Percentiles rank a stretch among this genome's conserved stretches.
Evolutionary conservation across 352 stramenopile species (phyloP).

Genomic region (Phytopythium mirpurense): DNA sequence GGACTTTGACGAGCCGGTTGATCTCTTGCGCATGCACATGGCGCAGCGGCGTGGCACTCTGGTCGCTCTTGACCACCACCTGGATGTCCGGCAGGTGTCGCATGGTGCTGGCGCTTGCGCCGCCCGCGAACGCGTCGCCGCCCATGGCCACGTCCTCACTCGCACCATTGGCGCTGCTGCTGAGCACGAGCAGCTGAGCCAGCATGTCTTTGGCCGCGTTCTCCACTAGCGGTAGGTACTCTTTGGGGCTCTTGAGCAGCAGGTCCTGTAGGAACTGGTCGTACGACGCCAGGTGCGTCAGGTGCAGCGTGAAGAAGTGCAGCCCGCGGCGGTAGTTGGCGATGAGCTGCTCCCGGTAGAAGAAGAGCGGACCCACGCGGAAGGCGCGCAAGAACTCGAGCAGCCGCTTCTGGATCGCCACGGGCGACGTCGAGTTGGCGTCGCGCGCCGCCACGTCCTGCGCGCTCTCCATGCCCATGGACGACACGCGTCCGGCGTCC

Average conservation of each 20-base stretch:
- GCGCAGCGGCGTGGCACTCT: slow-evolving; percentile 61
- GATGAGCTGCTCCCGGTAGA: slow-evolving; percentile 88
- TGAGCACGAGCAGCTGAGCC: slow-evolving; percentile 52
- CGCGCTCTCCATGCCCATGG: slow-evolving; percentile 76
- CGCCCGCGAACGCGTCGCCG: slow-evolving; percentile 12
- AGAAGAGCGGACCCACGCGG: slow-evolving; percentile 79
- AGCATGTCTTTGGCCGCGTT: slow-evolving; percentile 79
- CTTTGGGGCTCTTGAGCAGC: slow-evolving; percentile 78
- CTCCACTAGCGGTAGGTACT: slow-evolving; percentile 83
- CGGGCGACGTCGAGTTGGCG: slow-evolving; percentile 42
- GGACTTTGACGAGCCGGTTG: slow-evolving; percentile 88
- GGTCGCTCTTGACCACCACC: slow-evolving; percentile 78
- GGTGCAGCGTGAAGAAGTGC: slow-evolving; percentile 77
- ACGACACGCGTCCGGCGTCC: slow-evolving; percentile 72
- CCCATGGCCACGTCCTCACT: slow-evolving; percentile 10
- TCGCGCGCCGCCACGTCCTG: slow-evolving; percentile 38
- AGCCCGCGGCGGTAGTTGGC: slow-evolving; percentile 73
- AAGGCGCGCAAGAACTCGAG: slow-evolving; percentile 88
- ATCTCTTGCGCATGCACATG: slow-evolving; percentile 88
- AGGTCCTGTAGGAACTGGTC: slow-evolving; percentile 84
- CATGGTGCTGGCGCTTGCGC: slow-evolving; percentile 18
- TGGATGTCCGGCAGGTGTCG: slow-evolving; percentile 69
- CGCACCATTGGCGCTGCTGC: slow-evolving; percentile 26
- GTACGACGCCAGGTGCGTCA: slow-evolving; percentile 83
- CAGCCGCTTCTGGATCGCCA: slow-evolving; percentile 58